Base-by-base conservation (phyloP, 2,329 filamentous ascomycete genomes). In the Colletotrichum somersetense region DNA sequence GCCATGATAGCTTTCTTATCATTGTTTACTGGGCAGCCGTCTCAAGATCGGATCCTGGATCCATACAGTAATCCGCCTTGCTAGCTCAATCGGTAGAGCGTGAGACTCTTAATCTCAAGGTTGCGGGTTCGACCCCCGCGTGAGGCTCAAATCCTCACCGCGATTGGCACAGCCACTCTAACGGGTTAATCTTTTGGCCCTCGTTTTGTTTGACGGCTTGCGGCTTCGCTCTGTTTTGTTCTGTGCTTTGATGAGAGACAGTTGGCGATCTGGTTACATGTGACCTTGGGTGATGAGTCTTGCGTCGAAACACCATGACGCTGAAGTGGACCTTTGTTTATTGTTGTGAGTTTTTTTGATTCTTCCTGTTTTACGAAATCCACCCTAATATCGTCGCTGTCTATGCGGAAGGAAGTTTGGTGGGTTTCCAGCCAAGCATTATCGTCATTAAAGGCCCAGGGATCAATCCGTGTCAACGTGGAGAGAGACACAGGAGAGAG, bases 71-170 rank as follows among this genome's bases (percentile, higher is more conserved):
- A 68, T 66, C 66, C 69, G 69, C 66, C 69, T 72, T 72, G 86
- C 85, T 90, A 90, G 88, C 88, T 3, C 26, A 90, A 90, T 90
- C 87, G 88, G 88, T 91, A 91, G 89, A 91, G 89, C 89, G 89
- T 91, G 86, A 90, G 89, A 91, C 90, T 91, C 89, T 88, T 88
- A 88, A 73, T 73, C 72, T 73, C 68, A 73, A 73, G 72, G 72
- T 73, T 73, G 65, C 64, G 68, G 72, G 74, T 75, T 76, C 73
- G 74, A 75, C 74, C 74, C 75, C 74, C 75, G 74, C 74, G 73
- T 76, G 74, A 75, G 75, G 75, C 75, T 76, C 74, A 75, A 76
- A 63, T 72, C 69, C 69, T 72, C 58, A 68, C 66, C 58, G 58
- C 58, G 65, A 72, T 72, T 68, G 65, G 53, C 6, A 20, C 0